Evolutionary conservation across 1,284 basidiomycete species (phyloP), one percentile per base, ranked within the genome.

Genomic region (Microbotryomycetes sp.): DNA sequence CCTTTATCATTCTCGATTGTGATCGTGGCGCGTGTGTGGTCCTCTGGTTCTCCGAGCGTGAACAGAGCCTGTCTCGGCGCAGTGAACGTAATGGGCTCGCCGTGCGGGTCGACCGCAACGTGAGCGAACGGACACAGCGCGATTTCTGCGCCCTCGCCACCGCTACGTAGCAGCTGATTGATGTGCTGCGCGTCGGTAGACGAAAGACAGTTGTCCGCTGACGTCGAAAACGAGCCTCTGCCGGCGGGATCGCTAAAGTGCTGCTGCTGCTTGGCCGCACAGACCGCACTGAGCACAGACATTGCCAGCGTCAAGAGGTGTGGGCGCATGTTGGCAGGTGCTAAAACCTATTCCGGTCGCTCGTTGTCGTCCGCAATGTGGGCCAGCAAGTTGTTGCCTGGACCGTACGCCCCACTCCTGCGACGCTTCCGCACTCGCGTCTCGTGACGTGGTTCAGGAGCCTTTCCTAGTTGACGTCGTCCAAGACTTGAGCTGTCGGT

Each of bases 21-120:
- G 51, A 67, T 29, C 0, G 66, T 67, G 24, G 66, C 66, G 1
- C 66, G 52, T 0, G 60, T 45, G 26, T 60, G 53, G 28, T 65
- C 63, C n/a, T 65, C 60, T 2, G 66, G 66, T 13, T 48, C 50
- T 24, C 60, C 62, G 0, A 5, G 21, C 3, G 66, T 67, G 54
- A 46, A 65, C 31, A 67, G 54, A 13, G 50, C 31, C 28, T 67
- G 66, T 1, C 54, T 52, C 3, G 60, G 27, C 1, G 66, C 66
- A 6, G 66, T 67, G 56, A 67, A 67, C 15, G 56, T 65, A 41
- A 67, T 53, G 24, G 66, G 62, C 13, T 24, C 7, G 18, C 54
- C 56, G 45, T 57, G 58, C 5, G 66, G 56, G 60, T 67, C 63
- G 46, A 67, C 30, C 18, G 26, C 45, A n/a, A 67, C 30, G 3